These are phyloP conservation scores for Candida boleticola DNA, from an alignment of 805 yeast genomes.

Conservation along the genomic window DNA sequence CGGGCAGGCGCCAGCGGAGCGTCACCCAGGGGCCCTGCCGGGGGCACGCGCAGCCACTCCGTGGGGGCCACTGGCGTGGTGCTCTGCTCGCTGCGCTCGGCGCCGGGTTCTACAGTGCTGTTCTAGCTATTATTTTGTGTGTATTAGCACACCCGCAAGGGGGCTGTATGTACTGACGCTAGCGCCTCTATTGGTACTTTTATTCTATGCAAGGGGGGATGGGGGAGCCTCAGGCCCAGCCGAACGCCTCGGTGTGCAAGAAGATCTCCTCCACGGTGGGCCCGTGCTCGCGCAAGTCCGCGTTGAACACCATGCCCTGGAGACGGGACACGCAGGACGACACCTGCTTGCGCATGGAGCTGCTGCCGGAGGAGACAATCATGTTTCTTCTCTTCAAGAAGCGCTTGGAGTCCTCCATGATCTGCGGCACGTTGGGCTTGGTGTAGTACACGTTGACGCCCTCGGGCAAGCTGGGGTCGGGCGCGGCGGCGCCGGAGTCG, in stretches of 20 bases:
- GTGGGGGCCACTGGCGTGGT: not conserved
- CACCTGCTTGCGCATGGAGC: conserved; percentile 33
- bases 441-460: conserved; percentile 15
- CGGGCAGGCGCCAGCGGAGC: no score
- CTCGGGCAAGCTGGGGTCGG: not conserved
- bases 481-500: conserved; percentile 4
- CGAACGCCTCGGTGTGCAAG: conserved; percentile 51
- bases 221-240: no score
- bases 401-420: conserved; percentile 15
- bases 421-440: conserved; percentile 18
- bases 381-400: conserved; percentile 31
- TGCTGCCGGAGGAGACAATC: conserved; percentile 47
- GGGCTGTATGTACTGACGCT: no score
- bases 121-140: no score
- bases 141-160: no score
- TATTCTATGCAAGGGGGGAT: not conserved
- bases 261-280: conserved; percentile 40
- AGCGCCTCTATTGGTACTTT: no score
- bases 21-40: no score
- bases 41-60: no score
- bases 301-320: conserved; percentile 34
- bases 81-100: not conserved
- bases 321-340: conserved; percentile 39
- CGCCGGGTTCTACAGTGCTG: not conserved
- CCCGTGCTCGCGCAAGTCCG: conserved; percentile 18